Percentiles rank a stretch among this genome's conserved stretches.
phyloP scores from a whole-genome alignment of 2,329 filamentous ascomycete genomes.

The Fusarium brevicatenulatum region DNA sequence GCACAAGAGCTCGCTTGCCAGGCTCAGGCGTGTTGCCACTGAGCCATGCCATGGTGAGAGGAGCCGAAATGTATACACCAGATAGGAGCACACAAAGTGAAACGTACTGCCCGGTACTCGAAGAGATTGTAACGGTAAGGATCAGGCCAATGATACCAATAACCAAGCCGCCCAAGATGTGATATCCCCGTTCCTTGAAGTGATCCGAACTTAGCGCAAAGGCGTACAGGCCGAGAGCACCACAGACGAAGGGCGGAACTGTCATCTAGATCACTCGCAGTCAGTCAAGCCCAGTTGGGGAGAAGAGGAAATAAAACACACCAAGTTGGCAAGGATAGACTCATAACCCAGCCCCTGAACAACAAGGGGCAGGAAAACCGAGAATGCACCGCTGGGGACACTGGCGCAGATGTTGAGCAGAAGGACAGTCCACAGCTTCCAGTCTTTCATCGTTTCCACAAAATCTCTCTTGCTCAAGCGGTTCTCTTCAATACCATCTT shows the following conservation, averaged over 20 bases:
- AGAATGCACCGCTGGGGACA: constrained; percentile 43
- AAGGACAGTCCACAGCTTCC: constrained; percentile 43
- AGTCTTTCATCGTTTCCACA: constrained; percentile 43
- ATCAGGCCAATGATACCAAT: constrained; percentile 39
- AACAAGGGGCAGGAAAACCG: constrained; percentile 43
- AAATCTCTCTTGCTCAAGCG: constrained; percentile 39
- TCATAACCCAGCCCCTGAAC: constrained; percentile 43
- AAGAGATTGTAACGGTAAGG: constrained; percentile 40
- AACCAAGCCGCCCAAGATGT: constrained; percentile 40
- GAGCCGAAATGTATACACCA: constrained; percentile 42
- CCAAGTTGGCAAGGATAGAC: constrained; percentile 43
- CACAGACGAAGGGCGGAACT: constrained; percentile 43
- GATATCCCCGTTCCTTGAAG: constrained; percentile 40
- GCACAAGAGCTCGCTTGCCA: constrained; percentile 43
- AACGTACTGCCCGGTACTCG: constrained; percentile 37
- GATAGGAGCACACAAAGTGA: constrained; percentile 42
- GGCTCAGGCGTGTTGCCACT: constrained; percentile 45
- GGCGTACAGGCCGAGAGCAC: constrained; percentile 42
- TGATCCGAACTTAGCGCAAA: constrained; percentile 44
- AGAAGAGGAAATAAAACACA: constrained; percentile 4
- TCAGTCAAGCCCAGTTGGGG: not conserved
- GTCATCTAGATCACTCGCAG: constrained; percentile 36
- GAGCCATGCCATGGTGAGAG: constrained; percentile 44
- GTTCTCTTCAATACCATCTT: constrained; percentile 41
- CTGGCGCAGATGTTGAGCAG: constrained; percentile 43